Conservation (phyloP, 1,139 yeast genomes). For the Komagataea norvegica region DNA sequence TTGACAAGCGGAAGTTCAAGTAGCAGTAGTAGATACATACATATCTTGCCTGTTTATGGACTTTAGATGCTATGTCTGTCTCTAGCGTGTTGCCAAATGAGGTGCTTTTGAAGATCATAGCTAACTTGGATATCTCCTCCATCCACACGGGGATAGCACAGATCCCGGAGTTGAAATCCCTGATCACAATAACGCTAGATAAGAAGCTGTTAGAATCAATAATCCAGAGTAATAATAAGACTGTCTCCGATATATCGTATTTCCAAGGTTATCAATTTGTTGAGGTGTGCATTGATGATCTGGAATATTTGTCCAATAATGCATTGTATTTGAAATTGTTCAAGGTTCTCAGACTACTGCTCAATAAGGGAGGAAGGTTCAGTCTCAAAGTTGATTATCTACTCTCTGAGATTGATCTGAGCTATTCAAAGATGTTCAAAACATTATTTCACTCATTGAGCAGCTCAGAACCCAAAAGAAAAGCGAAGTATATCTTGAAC, state of each 20-base stretch:
- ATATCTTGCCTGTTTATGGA: not conserved
- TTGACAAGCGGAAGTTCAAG: no score
- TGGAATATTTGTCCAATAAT: conserved; percentile 4
- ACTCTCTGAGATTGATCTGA: conserved; percentile 15
- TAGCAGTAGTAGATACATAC: no score
- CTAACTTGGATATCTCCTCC: conserved; percentile 4
- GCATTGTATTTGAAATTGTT: conserved; percentile 8
- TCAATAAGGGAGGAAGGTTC: conserved; percentile 1
- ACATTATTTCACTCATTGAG: conserved; percentile 11
- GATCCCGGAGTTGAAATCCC: conserved; percentile 9
- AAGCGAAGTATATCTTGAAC: conserved; percentile 5
- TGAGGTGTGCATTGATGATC: conserved; percentile 6
- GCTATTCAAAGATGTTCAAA: conserved; percentile 22
- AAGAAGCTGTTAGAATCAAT: conserved; percentile 2
- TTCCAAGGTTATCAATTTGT: conserved; percentile 7
- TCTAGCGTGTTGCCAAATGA: conserved; percentile 10
- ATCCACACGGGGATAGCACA: conserved; percentile 7
- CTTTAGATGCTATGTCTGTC: not conserved
- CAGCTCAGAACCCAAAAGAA: not conserved
- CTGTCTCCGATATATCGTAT: conserved; percentile 1
- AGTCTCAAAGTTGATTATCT: conserved; percentile 13
- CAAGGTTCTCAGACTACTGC: conserved; percentile 8
- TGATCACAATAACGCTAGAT: conserved; percentile 5
- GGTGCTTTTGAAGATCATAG: conserved; percentile 10
- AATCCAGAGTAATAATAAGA: conserved; percentile 4